Evolutionary conservation across 768 basidiomycete genomes (phyloP).

Genomic region (Mrakia gelida): DNA sequence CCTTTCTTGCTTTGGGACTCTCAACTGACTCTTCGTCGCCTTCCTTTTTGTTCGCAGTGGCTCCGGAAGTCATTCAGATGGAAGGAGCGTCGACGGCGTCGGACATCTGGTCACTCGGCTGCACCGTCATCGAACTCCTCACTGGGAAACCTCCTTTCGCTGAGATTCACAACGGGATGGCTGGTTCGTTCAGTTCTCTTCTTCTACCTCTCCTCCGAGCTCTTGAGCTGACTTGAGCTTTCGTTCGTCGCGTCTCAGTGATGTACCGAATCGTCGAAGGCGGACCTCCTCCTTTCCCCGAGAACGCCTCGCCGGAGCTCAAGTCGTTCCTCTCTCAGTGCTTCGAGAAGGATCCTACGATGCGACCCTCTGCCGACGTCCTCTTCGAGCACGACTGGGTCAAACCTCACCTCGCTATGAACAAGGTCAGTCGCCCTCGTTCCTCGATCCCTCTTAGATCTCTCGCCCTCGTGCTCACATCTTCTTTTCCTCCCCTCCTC

Average conservation of each 20-base stretch:
- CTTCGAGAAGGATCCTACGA: conserved; percentile 79
- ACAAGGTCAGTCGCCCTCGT: conserved; percentile 54
- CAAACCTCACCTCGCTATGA: conserved; percentile 68
- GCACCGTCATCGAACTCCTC: conserved; percentile 88
- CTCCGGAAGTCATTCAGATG: conserved; percentile 93
- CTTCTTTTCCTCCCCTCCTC: too few relatives aligned
- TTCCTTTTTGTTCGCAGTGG: conserved; percentile 53
- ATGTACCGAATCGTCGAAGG: conserved; percentile 99
- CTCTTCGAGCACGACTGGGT: conserved; percentile 92
- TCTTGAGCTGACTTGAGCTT: conserved; percentile 16
- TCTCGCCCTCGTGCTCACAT: too few relatives aligned
- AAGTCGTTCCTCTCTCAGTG: conserved; percentile 77
- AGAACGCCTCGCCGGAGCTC: conserved; percentile 68
- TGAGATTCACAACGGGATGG: conserved; percentile 83
- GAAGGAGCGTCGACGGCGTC: conserved; percentile 89
- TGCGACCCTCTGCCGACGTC: conserved; percentile 75
- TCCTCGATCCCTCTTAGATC: not conserved
- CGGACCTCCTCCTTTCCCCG: conserved; percentile 77
- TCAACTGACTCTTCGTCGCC: not conserved
- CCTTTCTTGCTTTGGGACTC: not conserved
- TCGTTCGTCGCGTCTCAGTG: conserved; percentile 51
- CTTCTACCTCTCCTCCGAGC: not conserved
- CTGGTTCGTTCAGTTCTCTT: conserved; percentile 54
- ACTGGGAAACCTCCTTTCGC: conserved; percentile 89
- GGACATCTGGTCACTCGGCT: conserved; percentile 93